Evolutionary conservation across 129 eudicot species (phyloP), one percentile per base, ranked within the genome.

Genomic region (Flaveria bidentis): DNA sequence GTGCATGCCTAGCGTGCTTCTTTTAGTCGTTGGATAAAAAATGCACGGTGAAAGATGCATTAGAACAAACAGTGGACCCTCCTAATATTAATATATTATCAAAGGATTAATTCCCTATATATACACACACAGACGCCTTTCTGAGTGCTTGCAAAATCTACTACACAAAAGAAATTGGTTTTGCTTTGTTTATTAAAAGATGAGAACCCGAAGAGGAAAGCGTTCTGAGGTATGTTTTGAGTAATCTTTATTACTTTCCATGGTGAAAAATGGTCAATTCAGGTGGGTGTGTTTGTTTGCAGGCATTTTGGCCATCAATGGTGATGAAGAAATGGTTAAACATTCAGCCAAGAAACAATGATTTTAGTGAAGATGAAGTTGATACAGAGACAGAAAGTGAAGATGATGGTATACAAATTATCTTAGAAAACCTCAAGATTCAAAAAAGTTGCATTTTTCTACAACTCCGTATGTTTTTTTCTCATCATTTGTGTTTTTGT

Each of bases 311-410:
- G 99, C 99, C 99, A 9, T 86, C 99, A 20, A 78, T 95, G 75
- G 91, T 94, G 82, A 95, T 95, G 97, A 95, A 95, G 85, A 95
- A 95, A 86, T 95, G 99, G 99, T 83, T 95, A 47, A 95, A 95
- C 77, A 89, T 95, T 45, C 85, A 81, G 63, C 99, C 97, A 1
- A 80, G 89, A 75, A 87, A 76, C 76, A 68, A 87, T 74, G 99
- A 95, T 72, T 95, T 91, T 53, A 95, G 99, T 76, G 99, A 95
- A 84, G 99, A 95, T 87, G 99, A 95, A 83, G 85, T 83, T 57
- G 97, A 91, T 64, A 82, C 99, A 73, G 96, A 90, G 42, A 81
- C 82, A 13, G 97, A 95, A 86, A 95, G 96, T 56, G 97, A 95
- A 69, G 99, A 95, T 78, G 99, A 95, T 78, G 86, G 99, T 95